Evolutionary conservation across 202 grass and related monocot species (phyloP), one percentile per base, ranked within the genome.

Genomic region (Alloteropsis angusta): DNA sequence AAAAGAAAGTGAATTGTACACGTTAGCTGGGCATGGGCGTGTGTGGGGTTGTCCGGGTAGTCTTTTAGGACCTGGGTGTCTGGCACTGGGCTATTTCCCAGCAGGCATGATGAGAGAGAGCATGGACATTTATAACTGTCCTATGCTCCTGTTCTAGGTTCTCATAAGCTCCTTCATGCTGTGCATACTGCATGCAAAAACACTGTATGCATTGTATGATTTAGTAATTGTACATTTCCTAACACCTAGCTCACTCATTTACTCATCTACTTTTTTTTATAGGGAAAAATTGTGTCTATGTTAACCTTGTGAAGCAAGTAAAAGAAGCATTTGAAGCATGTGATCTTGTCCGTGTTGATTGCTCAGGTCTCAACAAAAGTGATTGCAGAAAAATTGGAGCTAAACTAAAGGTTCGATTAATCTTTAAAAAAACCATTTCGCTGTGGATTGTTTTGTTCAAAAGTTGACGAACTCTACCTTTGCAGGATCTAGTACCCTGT

Each of bases 281-380:
- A 93, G 91, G 91, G 32, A 97, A 94, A 94, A 97, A 97, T 92
- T 91, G 94, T 83, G 89, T 94, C 35, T 97, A 97, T 66, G 63
- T 18, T 83, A 88, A 92, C 70, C 94, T 97, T 82, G 80, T 87
- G 54, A 69, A 83, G 34, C 87, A 94, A 85, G 83, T 94, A 30
- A 84, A 87, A 87, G 94, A 97, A 84, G 94, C 94, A 77, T 94
- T 94, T 88, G 91, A 90, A 84, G 91, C 87, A 17, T 97, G 94
- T 85, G 94, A 97, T 84, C 85, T 97, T 84, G 91, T 83, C 63
- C 82, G 94, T 26, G 42, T 97, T 60, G 89, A 92, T 76, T 92
- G 94, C 83, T 80, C 85, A 60, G 87, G 69, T 74, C 79, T 97
- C 76, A 90, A 97, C 76, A 92, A 65, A 92, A 92, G 87, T 81